Percentiles rank a stretch among this genome's conserved stretches.
Conservation (phyloP, 2,329 filamentous ascomycete genomes). For the Lasiodiplodia theobromae region DNA sequence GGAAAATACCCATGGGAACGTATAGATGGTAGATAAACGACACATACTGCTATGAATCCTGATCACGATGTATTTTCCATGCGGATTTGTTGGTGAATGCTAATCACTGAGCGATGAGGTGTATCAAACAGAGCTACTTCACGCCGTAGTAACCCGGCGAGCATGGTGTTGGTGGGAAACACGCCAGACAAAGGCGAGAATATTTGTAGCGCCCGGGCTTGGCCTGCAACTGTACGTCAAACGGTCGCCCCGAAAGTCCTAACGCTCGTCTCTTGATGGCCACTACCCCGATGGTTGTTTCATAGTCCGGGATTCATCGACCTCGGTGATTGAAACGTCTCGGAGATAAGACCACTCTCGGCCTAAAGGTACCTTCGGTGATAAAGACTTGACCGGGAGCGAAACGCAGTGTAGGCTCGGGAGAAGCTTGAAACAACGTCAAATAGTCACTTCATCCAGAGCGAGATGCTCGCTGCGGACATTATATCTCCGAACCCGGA, state of each 20-base stretch:
- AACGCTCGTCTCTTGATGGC: background rate
- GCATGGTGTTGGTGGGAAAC: too few relatives aligned
- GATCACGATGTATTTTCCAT: too few relatives aligned
- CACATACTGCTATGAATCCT: too few relatives aligned
- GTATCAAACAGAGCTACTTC: too few relatives aligned
- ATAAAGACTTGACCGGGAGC: background rate
- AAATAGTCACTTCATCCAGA: background rate
- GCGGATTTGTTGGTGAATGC: too few relatives aligned
- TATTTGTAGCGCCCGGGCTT: background rate
- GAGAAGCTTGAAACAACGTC: background rate
- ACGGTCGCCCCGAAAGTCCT: background rate
- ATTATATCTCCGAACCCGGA: background rate
- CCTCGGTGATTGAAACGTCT: background rate
- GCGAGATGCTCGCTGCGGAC: background rate
- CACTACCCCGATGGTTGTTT: background rate
- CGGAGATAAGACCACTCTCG: background rate
- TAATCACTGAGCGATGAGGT: too few relatives aligned
- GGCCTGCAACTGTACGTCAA: background rate
- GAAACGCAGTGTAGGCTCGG: background rate
- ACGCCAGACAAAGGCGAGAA: background rate
- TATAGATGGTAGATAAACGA: too few relatives aligned
- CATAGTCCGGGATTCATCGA: background rate
- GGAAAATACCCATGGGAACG: too few relatives aligned
- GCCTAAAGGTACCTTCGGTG: background rate
- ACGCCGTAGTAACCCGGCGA: too few relatives aligned